Base-by-base conservation (phyloP, 2,329 filamentous ascomycete species). In the Chalaropsis thielavioides region DNA sequence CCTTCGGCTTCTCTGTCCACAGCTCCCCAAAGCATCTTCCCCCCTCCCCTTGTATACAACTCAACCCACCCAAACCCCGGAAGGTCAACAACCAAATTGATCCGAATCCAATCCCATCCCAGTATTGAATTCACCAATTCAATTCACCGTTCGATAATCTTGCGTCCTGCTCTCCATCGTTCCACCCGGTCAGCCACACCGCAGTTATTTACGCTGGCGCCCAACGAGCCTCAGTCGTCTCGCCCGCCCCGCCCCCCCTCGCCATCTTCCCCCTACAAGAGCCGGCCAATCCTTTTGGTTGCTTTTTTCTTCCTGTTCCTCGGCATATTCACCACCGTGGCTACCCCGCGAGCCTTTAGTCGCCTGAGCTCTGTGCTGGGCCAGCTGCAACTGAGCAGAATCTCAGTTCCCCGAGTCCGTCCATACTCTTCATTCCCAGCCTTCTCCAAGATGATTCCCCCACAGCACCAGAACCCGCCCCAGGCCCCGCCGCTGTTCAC, bases 401-500 rank as follows among this genome's bases (percentile, higher is more conserved):
- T 65, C 69, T 65, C 70, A 74, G 67, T 71, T 69, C 66, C 70
- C 11, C 63, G 59, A 51, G 19, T 66, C 65, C 71, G 71, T 63
- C 70, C 69, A 31, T 63, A 62, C 24, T 67, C 66, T 38, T 64
- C 66, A 3, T 67, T 62, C 41, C 66, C 59, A n/a, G 54, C 63
- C 40, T 43, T 64, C 27, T 64, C 66, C 66, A 64, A 64, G 72
- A 89, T 89, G 86, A 83, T 82, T 69, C 80, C 83, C 67, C 75
- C 80, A 69, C 82, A 84, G 75, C 90, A 88, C 76, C 81, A 81
- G 74, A 87, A 81, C 72, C 89, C 89, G 68, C 89, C 89, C 2
- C 89, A 92, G 78, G 79, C 85, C 49, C 89, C 89, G 66, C 88
- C 89, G 64, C 80, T 85, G 72, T 94, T 92, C 76, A 89, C 82